These are phyloP conservation scores for Akanthomyces muscarius DNA, from an alignment of 2,329 filamentous ascomycete species.

Conservation along the genomic window DNA sequence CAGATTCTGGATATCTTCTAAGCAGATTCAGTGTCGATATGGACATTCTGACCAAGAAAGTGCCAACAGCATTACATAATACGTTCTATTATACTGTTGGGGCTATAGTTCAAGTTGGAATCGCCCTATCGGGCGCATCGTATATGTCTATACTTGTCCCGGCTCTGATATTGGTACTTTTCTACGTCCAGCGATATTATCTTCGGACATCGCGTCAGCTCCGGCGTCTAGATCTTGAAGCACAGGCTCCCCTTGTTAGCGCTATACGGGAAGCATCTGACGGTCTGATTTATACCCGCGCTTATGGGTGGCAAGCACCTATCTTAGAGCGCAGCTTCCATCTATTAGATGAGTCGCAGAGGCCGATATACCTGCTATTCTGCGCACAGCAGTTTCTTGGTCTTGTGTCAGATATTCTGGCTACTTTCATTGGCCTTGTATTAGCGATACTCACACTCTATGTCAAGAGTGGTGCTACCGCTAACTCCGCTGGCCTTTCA, in stretches of 20 bases:
- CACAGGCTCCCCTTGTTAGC: not conserved
- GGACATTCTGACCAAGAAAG: not conserved
- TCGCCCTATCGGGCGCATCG: not conserved
- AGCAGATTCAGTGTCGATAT: not conserved
- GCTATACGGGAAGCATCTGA: not conserved
- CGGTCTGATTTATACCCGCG: not conserved
- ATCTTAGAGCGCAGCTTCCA: accelerated
- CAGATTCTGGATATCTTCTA: not conserved
- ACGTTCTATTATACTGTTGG: not conserved
- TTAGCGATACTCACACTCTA: not conserved
- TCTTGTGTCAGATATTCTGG: not conserved
- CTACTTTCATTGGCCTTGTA: not conserved
- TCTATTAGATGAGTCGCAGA: slow-evolving; percentile 1
- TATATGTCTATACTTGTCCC: not conserved
- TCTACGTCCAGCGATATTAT: not conserved
- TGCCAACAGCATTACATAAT: too few relatives aligned
- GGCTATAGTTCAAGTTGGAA: not conserved
- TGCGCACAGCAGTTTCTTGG: not conserved
- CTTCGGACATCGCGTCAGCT: slow-evolving; percentile 10
- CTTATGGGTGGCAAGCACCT: not conserved
- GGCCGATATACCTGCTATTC: not conserved
- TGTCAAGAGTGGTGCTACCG: not conserved
- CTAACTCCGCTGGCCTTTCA: not conserved
- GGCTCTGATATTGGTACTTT: not conserved
- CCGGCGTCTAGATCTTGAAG: not conserved